Percentiles rank a stretch among this genome's conserved stretches.
Conservation (phyloP, 2,329 filamentous ascomycete genomes). For the Diaporthe citrichinensis region DNA sequence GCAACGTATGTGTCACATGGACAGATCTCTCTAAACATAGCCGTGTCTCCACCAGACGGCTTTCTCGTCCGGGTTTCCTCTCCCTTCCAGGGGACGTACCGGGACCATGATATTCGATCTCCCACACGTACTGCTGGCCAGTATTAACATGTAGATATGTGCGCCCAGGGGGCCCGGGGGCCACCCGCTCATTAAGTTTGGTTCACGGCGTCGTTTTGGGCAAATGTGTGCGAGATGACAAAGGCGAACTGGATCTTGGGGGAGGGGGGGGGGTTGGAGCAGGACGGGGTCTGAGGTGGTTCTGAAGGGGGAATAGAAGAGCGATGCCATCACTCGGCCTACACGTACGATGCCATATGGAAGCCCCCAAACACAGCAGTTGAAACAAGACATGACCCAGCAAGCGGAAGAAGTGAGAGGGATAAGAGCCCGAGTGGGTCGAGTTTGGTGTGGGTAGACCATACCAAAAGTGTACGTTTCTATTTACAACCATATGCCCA, state of each 20-base stretch:
- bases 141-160: background rate
- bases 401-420: background rate
- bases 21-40: too few species aligned
- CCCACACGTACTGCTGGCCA: background rate
- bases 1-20: too few species aligned
- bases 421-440: background rate
- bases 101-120: background rate
- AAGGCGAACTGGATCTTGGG: too few species aligned
- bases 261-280: too few species aligned
- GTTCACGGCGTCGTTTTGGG: too few species aligned
- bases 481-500: slow-evolving; percentile 6
- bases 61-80: background rate
- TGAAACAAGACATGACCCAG: background rate
- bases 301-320: too few species aligned
- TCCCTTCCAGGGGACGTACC: background rate
- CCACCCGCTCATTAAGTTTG: too few species aligned
- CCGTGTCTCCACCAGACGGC: background rate
- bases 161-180: too few species aligned
- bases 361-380: background rate
- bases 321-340: background rate
- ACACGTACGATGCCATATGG: background rate
- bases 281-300: too few species aligned
- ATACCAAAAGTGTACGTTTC: background rate
- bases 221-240: too few species aligned
- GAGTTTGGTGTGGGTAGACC: background rate